Percentiles rank a stretch among this genome's conserved stretches.
Evolutionary conservation across 768 basidiomycete species (phyloP).

Genomic region (Cyclocybe aegerita): DNA sequence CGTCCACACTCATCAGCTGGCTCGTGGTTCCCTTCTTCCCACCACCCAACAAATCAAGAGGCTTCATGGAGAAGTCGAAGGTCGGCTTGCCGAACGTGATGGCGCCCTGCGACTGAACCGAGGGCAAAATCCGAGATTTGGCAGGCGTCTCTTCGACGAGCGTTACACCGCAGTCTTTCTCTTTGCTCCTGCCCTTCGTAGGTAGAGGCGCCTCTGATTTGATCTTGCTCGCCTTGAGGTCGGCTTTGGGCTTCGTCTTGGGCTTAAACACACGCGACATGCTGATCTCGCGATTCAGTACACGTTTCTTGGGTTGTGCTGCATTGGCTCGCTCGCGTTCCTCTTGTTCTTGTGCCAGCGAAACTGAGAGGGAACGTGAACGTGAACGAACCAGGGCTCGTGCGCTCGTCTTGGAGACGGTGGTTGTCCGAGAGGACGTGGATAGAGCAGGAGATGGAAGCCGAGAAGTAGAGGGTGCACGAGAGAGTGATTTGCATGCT

Average conservation of each 20-base stretch:
- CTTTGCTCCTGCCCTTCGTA: constrained; percentile 8
- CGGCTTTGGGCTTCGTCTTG: constrained; percentile 27
- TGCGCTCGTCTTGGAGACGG: constrained; percentile 9
- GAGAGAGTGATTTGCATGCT: constrained; percentile 10
- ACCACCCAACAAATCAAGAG: too few species aligned
- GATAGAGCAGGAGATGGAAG: constrained; percentile 29
- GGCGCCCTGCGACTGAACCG: constrained; percentile 6
- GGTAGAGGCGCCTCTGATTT: constrained; percentile 6
- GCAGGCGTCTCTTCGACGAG: constrained; percentile 60
- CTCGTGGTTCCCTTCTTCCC: neutral
- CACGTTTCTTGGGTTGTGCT: constrained; percentile 44
- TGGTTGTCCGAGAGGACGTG: constrained; percentile 10
- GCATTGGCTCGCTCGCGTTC: constrained; percentile 38
- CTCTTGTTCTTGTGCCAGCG: constrained; percentile 62
- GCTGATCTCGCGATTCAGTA: constrained; percentile 70
- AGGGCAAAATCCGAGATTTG: constrained; percentile 19
- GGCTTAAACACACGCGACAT: constrained; percentile 72
- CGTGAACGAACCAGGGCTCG: constrained; percentile 37
- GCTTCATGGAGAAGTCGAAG: neutral
- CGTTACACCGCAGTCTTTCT: constrained; percentile 34
- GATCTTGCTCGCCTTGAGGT: constrained; percentile 11
- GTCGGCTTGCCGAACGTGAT: neutral
- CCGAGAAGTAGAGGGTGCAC: constrained; percentile 27
- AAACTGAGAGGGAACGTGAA: constrained; percentile 66
- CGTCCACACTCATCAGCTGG: constrained; percentile 5